These are phyloP conservation scores for Pseudotsuga menziesii DNA, from an alignment of 75 land plant genomes.

Conservation along the genomic window DNA sequence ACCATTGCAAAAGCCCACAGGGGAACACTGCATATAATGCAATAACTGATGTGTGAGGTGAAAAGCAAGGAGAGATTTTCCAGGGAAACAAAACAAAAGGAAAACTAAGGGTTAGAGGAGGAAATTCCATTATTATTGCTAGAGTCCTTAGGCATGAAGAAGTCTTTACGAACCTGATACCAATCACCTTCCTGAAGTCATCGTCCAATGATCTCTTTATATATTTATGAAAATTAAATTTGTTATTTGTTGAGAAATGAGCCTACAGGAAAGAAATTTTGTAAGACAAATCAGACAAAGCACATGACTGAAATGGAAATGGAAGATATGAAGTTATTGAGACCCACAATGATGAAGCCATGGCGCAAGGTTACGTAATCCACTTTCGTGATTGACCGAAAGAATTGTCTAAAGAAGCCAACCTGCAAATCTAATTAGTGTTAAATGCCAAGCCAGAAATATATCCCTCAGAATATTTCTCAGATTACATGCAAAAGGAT, in stretches of 20 bases:
- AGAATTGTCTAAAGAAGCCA: slow-evolving; percentile 72
- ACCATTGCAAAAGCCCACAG: slow-evolving; percentile 55
- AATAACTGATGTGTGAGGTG: neutral
- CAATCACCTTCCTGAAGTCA: too few relatives aligned
- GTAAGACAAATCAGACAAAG: neutral
- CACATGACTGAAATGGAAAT: neutral
- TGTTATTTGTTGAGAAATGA: neutral
- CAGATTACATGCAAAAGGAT: neutral
- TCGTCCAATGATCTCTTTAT: too few relatives aligned
- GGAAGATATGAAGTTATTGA: neutral
- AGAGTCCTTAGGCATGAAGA: too few relatives aligned
- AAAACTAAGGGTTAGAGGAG: too few relatives aligned
- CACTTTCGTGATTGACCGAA: slow-evolving; percentile 44
- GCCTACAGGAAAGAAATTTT: too few relatives aligned
- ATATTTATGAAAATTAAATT: slow-evolving; percentile 40
- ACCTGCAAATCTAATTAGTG: slow-evolving; percentile 22
- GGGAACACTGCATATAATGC: slow-evolving; percentile 30
- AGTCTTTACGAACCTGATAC: too few relatives aligned
- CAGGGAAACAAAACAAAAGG: neutral
- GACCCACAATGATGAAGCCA: slow-evolving; percentile 61
- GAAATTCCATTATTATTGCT: too few relatives aligned
- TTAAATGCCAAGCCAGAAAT: neutral
- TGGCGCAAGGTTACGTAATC: slow-evolving; percentile 61
- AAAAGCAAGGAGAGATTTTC: neutral
- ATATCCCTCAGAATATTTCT: too few relatives aligned